Percentiles rank a stretch among this genome's conserved stretches.
Conservation (phyloP, 202 grass and related monocot genomes). For the Saccharum hybrid region DNA sequence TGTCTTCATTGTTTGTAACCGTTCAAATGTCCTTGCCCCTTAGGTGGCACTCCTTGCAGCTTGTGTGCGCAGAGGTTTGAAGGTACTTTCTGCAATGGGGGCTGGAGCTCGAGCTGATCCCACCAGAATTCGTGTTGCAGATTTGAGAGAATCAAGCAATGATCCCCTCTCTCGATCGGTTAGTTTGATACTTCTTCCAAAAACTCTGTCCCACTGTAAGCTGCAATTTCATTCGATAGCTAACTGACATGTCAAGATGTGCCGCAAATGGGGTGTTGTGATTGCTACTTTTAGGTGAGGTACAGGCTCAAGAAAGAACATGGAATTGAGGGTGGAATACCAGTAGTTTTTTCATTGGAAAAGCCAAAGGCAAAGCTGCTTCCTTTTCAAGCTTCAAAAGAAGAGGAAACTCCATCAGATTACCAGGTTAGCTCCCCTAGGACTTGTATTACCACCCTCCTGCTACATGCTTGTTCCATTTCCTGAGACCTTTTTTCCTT, state of each 20-base stretch:
- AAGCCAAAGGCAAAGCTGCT: slow-evolving; percentile 96
- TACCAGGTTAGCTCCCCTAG: slow-evolving; percentile 73
- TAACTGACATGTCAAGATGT: slow-evolving; percentile 1
- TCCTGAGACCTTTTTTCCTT: neutral
- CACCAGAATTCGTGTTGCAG: slow-evolving; percentile 89
- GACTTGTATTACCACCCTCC: neutral
- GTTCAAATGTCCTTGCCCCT: slow-evolving; percentile 19
- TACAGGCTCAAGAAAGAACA: slow-evolving; percentile 87
- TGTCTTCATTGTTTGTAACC: neutral
- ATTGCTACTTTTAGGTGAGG: slow-evolving; percentile 61
- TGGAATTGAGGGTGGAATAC: slow-evolving; percentile 88
- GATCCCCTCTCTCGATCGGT: slow-evolving; percentile 90
- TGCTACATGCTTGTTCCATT: slow-evolving; percentile 5
- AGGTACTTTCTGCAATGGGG: slow-evolving; percentile 92
- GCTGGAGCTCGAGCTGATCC: slow-evolving; percentile 94
- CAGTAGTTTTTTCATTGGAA: slow-evolving; percentile 85
- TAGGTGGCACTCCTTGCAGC: slow-evolving; percentile 88
- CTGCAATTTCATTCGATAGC: neutral
- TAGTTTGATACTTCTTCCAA: slow-evolving; percentile 33
- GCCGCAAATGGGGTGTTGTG: slow-evolving; percentile 8
- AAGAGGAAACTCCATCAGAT: slow-evolving; percentile 96
- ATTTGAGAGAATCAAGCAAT: slow-evolving; percentile 92
- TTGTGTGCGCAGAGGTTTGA: slow-evolving; percentile 77
- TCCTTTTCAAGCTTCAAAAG: slow-evolving; percentile 87
- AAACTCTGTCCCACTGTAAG: neutral